These are phyloP conservation scores for Colletotrichum phormii DNA, from an alignment of 2,329 filamentous ascomycete species.

Conservation along the genomic window DNA sequence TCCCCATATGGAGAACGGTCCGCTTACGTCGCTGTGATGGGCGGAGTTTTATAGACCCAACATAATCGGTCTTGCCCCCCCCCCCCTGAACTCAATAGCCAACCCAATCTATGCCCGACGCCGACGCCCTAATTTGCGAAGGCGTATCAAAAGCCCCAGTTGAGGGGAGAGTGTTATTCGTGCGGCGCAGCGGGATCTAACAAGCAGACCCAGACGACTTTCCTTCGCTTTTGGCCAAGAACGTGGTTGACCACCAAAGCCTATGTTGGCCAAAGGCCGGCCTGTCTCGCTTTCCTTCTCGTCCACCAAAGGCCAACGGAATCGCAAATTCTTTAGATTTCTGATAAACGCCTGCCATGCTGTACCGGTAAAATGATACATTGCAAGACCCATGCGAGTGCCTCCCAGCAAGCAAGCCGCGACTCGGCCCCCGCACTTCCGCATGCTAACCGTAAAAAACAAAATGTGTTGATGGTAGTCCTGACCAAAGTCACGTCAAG, in stretches of 20 bases:
- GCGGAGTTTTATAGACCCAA: neutral
- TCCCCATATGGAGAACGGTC: neutral
- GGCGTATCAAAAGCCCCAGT: slow-evolving; percentile 9
- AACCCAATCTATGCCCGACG: slow-evolving; percentile 19
- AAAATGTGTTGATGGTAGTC: neutral
- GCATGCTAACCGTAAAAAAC: slow-evolving; percentile 6
- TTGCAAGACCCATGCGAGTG: slow-evolving; percentile 20
- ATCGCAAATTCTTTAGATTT: slow-evolving; percentile 16
- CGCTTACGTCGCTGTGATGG: slow-evolving; percentile 2
- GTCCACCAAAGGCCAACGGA: slow-evolving; percentile 14
- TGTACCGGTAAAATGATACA: slow-evolving; percentile 34
- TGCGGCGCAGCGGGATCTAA: neutral
- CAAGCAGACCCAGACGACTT: neutral
- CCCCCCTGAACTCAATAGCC: slow-evolving; percentile 2
- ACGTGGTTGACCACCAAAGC: neutral
- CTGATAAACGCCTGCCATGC: slow-evolving; percentile 36
- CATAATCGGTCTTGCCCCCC: neutral
- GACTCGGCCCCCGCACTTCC: slow-evolving; percentile 18
- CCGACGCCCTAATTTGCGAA: neutral
- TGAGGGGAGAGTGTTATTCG: slow-evolving; percentile 28
- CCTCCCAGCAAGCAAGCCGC: slow-evolving; percentile 4
- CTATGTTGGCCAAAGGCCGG: neutral
- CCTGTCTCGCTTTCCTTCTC: neutral
- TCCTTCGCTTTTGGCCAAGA: neutral
- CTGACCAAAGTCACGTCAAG: neutral